phyloP scores from a whole-genome alignment of 352 stramenopile genomes.

The Halophytophthora polymorphica region DNA sequence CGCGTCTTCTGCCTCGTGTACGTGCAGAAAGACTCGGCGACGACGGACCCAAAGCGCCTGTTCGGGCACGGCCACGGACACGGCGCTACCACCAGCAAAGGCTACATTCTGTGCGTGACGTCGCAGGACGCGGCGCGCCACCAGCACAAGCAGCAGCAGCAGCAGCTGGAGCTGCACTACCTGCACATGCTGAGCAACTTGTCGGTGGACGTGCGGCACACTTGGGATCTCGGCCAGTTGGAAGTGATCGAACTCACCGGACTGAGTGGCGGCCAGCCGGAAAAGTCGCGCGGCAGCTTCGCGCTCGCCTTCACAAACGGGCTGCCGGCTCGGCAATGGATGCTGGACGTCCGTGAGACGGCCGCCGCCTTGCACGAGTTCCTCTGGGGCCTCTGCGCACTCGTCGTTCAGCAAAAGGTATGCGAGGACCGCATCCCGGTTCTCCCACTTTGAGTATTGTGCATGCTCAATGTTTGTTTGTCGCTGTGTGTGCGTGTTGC shows the following conservation, averaged over 20 bases:
- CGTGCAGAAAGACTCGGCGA: slow-evolving; percentile 63
- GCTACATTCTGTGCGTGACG: slow-evolving; percentile 69
- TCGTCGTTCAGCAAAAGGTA: slow-evolving; percentile 53
- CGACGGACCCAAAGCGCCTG: slow-evolving; percentile 48
- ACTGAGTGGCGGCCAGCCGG: slow-evolving; percentile 18
- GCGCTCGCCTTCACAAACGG: slow-evolving; percentile 51
- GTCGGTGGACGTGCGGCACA: slow-evolving; percentile 58
- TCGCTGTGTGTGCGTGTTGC: neutral
- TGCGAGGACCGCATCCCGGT: neutral
- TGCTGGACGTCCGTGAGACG: slow-evolving; percentile 51
- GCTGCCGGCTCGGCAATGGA: slow-evolving; percentile 47
- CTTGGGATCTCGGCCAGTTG: slow-evolving; percentile 53
- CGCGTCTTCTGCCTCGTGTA: slow-evolving; percentile 60
- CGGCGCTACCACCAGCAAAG: slow-evolving; percentile 31
- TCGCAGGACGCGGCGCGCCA: slow-evolving; percentile 33
- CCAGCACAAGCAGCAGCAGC: neutral
- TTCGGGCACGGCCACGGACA: slow-evolving; percentile 34
- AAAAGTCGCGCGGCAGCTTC: slow-evolving; percentile 56
- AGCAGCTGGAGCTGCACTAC: slow-evolving; percentile 51
- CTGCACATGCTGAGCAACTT: slow-evolving; percentile 64
- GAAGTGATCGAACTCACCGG: slow-evolving; percentile 62
- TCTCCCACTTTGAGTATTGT: too few species aligned
- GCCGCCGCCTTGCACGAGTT: slow-evolving; percentile 68
- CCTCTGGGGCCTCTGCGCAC: slow-evolving; percentile 63
- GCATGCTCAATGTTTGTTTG: too few species aligned